Percentiles rank a stretch among this genome's conserved stretches.
phyloP scores from a whole-genome alignment of 2,329 filamentous ascomycete species.

The Neocatenulostroma microsporum region DNA sequence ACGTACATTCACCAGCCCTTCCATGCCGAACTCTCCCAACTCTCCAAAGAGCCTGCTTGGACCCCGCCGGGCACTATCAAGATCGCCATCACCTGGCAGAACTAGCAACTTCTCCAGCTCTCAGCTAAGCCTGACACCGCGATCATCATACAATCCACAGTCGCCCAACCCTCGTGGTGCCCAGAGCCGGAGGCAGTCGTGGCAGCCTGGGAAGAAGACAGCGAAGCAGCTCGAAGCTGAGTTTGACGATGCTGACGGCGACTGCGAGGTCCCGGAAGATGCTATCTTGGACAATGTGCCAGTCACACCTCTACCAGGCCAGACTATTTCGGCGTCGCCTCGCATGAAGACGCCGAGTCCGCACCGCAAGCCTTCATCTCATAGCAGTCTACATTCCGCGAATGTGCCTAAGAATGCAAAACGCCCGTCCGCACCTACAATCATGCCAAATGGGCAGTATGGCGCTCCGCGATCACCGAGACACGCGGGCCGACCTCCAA shows the following conservation, averaged over 20 bases:
- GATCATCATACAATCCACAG: slow-evolving; percentile 10
- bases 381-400: slow-evolving; percentile 24
- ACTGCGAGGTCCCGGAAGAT: slow-evolving; percentile 69
- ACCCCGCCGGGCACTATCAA: no score
- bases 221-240: slow-evolving; percentile 65
- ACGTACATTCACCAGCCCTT: slow-evolving; percentile 34
- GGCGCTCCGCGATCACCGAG: slow-evolving; percentile 24
- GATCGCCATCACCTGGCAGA: slow-evolving; percentile 28
- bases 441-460: slow-evolving; percentile 17
- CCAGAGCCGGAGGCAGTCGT: slow-evolving; percentile 39
- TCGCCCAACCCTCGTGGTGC: slow-evolving; percentile 5
- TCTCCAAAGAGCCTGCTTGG: no score
- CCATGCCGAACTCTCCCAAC: no score
- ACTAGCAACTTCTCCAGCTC: no score
- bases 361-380: slow-evolving; percentile 23
- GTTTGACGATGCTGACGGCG: slow-evolving; percentile 70
- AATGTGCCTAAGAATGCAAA: slow-evolving; percentile 30
- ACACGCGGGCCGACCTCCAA: slow-evolving; percentile 18
- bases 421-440: slow-evolving; percentile 23
- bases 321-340: slow-evolving; percentile 20
- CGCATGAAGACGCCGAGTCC: slow-evolving; percentile 29
- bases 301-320: slow-evolving; percentile 53
- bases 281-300: slow-evolving; percentile 75
- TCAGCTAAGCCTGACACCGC: slow-evolving; percentile 5
- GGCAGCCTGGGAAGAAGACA: slow-evolving; percentile 65